These are phyloP conservation scores for Rhodotorula sp. DNA, from an alignment of 1,284 basidiomycete species.

Conservation along the genomic window DNA sequence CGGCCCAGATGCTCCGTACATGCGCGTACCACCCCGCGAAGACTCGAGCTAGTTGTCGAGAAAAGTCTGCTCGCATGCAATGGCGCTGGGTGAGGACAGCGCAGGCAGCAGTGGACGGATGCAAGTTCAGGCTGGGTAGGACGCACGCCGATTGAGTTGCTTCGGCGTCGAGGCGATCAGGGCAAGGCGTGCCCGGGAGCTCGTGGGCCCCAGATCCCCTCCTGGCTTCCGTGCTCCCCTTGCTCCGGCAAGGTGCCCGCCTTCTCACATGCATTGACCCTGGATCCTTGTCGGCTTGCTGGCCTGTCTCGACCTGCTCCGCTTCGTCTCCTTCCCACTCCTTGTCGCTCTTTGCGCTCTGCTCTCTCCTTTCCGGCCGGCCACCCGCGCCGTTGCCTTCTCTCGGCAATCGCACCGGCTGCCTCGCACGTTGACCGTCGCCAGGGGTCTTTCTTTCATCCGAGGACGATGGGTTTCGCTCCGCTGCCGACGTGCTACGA, in stretches of 20 bases:
- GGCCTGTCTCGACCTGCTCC: too few relatives aligned
- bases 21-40: too few relatives aligned
- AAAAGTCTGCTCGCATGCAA: too few relatives aligned
- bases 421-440: background rate
- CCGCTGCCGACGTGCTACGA: background rate
- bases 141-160: too few relatives aligned
- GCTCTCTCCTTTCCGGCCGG: background rate
- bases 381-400: background rate
- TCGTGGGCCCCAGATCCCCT: background rate
- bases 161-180: background rate
- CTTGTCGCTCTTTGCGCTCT: background rate
- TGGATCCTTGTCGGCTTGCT: too few relatives aligned
- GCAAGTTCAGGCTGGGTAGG: too few relatives aligned
- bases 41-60: too few relatives aligned
- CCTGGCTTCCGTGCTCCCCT: background rate
- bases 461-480: slow-evolving; percentile 24
- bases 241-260: background rate
- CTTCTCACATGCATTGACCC: slow-evolving; percentile 1
- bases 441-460: background rate
- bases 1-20: too few relatives aligned
- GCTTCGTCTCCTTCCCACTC: too few relatives aligned
- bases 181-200: background rate
- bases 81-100: too few relatives aligned
- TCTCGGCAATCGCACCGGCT: background rate
- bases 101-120: too few relatives aligned